Evolutionary conservation across 2,329 filamentous ascomycete species (phyloP), one percentile per base, ranked within the genome.

Genomic region (Chaetothyriales sp.): DNA sequence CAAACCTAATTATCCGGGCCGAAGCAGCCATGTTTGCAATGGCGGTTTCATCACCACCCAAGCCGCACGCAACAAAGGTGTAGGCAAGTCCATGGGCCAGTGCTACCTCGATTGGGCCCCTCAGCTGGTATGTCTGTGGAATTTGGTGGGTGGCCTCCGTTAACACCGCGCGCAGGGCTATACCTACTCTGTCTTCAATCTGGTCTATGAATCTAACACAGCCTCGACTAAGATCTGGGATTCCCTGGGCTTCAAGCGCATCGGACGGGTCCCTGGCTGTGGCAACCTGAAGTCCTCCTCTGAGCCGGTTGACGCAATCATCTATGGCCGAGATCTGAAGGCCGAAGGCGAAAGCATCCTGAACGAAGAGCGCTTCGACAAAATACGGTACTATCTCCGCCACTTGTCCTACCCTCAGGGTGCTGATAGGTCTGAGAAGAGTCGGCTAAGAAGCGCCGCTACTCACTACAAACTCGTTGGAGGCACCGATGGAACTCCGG

Each of bases 341-440:
- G 69, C 73, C 40, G 83, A 87, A 62, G 78, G 77, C 62, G 87
- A 92, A 65, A 86, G 92, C 67, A 83, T 86, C 66, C 84, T 90
- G 62, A 89, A 85, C 68, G 89, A 95, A 74, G 89, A 95, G 72
- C 86, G 92, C 61, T 97, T 97, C 74, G 90, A 95, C 75, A 95
- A 95, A 76, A 97, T 97, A 67, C 85, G 89, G 64, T 97, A 86
- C 74, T 97, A 97, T 70, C 81, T 97, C 65, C 94, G 94, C 70
- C 88, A 89, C 67, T 85, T 84, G 64, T 88, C 89, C 68, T 97
- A 98, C 68, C 92, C 92, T 54, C 83, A 84, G 62, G 90, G 89
- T 56, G 89, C 90, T 65, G 89, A 95, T 73, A 81, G 90, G 54
- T 89, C 89, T 52, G 92, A 97, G 70, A 97, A 97, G 78, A 90